Base-by-base conservation (phyloP, 768 basidiomycete genomes). In the Krasilnikovozyma curviuscula region DNA sequence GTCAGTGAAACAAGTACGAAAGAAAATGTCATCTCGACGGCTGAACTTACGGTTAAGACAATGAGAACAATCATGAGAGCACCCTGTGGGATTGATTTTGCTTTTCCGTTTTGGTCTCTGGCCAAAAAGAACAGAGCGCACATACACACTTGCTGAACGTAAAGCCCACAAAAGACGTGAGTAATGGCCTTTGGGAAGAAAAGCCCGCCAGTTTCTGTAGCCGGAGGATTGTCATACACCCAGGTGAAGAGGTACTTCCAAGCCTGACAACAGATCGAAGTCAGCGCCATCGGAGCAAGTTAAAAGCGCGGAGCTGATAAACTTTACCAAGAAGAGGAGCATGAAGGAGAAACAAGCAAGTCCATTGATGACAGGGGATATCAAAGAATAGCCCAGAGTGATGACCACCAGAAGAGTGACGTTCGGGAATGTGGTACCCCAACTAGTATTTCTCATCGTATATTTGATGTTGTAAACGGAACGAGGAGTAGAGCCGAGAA, bases 161-260 rank as follows among this genome's bases (percentile, higher is more conserved):
- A 98, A 61, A 97, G 57, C 3, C 91, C 93, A 19, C 88, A 84
- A 55, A 97, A 95, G 27, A 91, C 60, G 59, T 97, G 93, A 41
- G 83, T 77, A 24, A 97, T 75, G 5, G 93, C 91, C 64, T 79
- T 83, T 21, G 89, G 89, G 72, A 86, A 97, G 71, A 93, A 97
- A 41, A 83, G 61, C 0, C 93, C 93, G 31, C 91, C 91, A 0
- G 86, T 91, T 47, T 93, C 88, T 42, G 68, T 65, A 0, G 71
- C 61, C 3, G 78, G 44, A 12, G 38, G n/a, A 16, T 42, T 32
- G 43, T 66, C 65, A 74, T 52, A 74, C 21, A 65, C 76, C 69
- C 76, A 86, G 45, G 83, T 68, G 72, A 83, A 86, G 27, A 83
- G 73, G 57, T 37, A 52, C 40, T 52, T 52, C 32, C 35, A 52